These are phyloP conservation scores for Hypoxylon sp. DNA, from an alignment of 2,329 filamentous ascomycete genomes.

Conservation along the genomic window DNA sequence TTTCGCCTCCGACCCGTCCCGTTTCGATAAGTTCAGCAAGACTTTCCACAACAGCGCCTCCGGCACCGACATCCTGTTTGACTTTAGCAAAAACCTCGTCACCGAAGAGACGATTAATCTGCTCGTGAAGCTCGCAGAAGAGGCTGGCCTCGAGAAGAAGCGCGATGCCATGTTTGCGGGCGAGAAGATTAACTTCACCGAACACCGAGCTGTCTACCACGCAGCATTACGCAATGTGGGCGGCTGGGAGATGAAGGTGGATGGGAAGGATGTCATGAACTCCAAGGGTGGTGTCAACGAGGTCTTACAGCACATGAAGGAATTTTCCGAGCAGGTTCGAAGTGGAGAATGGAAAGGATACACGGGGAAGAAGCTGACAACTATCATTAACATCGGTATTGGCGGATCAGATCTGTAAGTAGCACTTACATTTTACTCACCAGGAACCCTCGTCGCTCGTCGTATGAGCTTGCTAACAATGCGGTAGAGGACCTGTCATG, in stretches of 20 bases:
- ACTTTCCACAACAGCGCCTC: slow-evolving; percentile 86
- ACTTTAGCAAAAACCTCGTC: slow-evolving; percentile 99
- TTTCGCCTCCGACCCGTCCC: slow-evolving; percentile 88
- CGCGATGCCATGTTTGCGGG: slow-evolving; percentile 98
- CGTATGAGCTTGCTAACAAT: slow-evolving; percentile 22
- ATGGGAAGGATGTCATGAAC: slow-evolving; percentile 93
- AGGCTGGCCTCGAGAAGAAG: slow-evolving; percentile 92
- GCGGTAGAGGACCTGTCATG: slow-evolving; percentile 92
- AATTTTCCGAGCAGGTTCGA: slow-evolving; percentile 94
- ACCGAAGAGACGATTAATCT: slow-evolving; percentile 92
- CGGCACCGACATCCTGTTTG: slow-evolving; percentile 90
- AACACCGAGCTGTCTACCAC: slow-evolving; percentile 96
- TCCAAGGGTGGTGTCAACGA: slow-evolving; percentile 89
- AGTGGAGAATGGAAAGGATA: slow-evolving; percentile 97
- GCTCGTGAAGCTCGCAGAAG: slow-evolving; percentile 89
- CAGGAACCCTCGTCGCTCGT: neutral
- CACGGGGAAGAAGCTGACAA: slow-evolving; percentile 97
- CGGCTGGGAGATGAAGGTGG: slow-evolving; percentile 86
- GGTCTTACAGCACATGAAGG: slow-evolving; percentile 97
- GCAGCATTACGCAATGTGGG: slow-evolving; percentile 91
- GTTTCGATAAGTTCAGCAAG: slow-evolving; percentile 91
- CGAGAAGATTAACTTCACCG: slow-evolving; percentile 99
- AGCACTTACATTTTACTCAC: neutral
- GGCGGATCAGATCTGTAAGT: slow-evolving; percentile 97
- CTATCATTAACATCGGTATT: slow-evolving; percentile 97